Conservation (phyloP, 179 eudicot species). For the Nepenthes alata region DNA sequence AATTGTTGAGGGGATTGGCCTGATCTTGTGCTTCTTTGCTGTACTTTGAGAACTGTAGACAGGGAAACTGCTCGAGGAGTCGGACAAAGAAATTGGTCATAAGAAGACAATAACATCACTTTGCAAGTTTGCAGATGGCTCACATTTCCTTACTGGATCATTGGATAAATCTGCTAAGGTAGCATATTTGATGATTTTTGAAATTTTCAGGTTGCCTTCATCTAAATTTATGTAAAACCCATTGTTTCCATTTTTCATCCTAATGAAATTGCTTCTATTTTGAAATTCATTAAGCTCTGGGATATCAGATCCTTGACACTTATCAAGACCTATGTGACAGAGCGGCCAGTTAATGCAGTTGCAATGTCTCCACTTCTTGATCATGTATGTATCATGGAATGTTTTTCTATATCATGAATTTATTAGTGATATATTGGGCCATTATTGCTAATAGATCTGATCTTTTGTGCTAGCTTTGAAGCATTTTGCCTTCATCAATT, state of each 20-base stretch:
- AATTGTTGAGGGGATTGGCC: background rate
- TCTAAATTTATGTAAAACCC: background rate
- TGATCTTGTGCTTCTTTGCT: conserved; percentile 5
- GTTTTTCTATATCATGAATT: background rate
- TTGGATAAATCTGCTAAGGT: conserved; percentile 91
- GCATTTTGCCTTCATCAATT: too few species aligned
- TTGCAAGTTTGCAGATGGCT: conserved; percentile 60
- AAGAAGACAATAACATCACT: conserved; percentile 58
- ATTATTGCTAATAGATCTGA: too few species aligned
- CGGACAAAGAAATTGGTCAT: conserved; percentile 52
- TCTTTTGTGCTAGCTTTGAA: too few species aligned
- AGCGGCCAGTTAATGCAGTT: conserved; percentile 82
- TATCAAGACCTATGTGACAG: conserved; percentile 68
- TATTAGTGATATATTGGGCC: too few species aligned
- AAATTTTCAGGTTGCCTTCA: background rate
- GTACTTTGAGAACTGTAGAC: conserved; percentile 33
- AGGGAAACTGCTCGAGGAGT: conserved; percentile 56
- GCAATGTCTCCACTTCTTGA: conserved; percentile 79
- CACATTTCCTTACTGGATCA: conserved; percentile 83
- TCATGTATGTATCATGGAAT: conserved; percentile 48
- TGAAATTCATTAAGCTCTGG: conserved; percentile 55
- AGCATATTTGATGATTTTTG: background rate
- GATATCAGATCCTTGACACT: conserved; percentile 63
- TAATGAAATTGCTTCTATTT: background rate
- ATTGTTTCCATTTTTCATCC: background rate